Evolutionary conservation across 495 filamentous ascomycete species (phyloP), one percentile per base, ranked within the genome.

Genomic region (Amniculicola lignicola): DNA sequence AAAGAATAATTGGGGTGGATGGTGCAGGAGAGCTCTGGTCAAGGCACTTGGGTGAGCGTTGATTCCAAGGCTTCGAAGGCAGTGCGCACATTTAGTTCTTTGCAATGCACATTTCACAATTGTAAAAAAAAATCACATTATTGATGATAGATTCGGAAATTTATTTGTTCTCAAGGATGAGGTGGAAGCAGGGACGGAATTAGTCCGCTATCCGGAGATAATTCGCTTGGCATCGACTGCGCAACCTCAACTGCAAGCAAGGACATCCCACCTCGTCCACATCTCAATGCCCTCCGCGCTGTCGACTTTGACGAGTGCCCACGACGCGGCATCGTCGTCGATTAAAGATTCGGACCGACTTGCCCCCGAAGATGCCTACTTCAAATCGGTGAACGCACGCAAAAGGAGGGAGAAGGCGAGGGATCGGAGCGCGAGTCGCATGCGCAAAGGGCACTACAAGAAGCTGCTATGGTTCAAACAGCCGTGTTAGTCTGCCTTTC

Each of bases 391-490:
- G 33, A 70, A 64, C 10, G 60, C 41, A 52, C 69, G 68, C 59
- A 72, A 63, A 65, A 77, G 65, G 60, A 65, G 71, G 67, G 75
- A 75, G 51, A 65, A 71, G 67, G 75, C 75, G 49, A 80, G 80
- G 51, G 75, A 73, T 10, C 66, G 76, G 19, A 77, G 75, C 43
- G 70, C 83, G 35, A 83, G 87, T 60, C 75, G 85, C 57, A 76
- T 80, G 67, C 77, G 82, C 55, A 86, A 83, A 54, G 78, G 77
- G 27, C 77, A 76, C 18, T 97, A 92, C 87, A 93, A 94, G 74
- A 98, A 97, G 73, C 74, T 98, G 54, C 77, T 98, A 15, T 98
- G 93, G 93, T 90, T 98, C 55, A 95, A 95, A 68, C 93, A 98
- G 65, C 89, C 87, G 38, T 98, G 89, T 94, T 79, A 25, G 62